These are phyloP conservation scores for Zymoseptoria passerinii DNA, from an alignment of 2,329 filamentous ascomycete species.

Conservation along the genomic window DNA sequence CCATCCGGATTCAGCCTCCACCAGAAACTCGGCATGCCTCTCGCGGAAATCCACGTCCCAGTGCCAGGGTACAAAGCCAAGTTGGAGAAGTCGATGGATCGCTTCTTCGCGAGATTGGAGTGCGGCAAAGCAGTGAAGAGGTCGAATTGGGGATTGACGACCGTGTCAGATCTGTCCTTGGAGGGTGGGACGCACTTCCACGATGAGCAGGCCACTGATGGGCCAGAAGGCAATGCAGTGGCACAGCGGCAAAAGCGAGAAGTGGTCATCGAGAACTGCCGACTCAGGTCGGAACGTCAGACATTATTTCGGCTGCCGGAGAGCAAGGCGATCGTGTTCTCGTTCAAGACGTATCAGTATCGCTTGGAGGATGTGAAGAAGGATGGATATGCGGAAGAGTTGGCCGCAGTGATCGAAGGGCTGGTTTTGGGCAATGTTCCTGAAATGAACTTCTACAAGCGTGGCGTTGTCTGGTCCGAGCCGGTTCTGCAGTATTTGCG, in stretches of 20 bases:
- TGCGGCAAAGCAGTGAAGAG: slow-evolving; percentile 48
- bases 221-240: slow-evolving; percentile 6
- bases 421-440: slow-evolving; percentile 50
- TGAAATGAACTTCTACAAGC: slow-evolving; percentile 52
- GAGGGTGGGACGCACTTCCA: slow-evolving; percentile 39
- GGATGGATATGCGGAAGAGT: slow-evolving; percentile 46
- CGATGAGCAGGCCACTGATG: slow-evolving; percentile 23
- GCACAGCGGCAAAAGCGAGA: slow-evolving; percentile 21
- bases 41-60: slow-evolving; percentile 50
- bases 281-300: slow-evolving; percentile 52
- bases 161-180: slow-evolving; percentile 33
- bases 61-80: slow-evolving; percentile 52
- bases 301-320: slow-evolving; percentile 51
- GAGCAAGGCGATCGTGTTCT: slow-evolving; percentile 50
- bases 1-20: slow-evolving; percentile 51
- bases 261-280: slow-evolving; percentile 34
- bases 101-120: slow-evolving; percentile 49
- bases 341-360: slow-evolving; percentile 56
- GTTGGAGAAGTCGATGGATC: slow-evolving; percentile 52
- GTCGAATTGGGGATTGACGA: slow-evolving; percentile 46
- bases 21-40: slow-evolving; percentile 45
- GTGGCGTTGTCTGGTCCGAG: slow-evolving; percentile 48
- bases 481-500: slow-evolving; percentile 45
- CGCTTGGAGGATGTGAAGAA: slow-evolving; percentile 46
- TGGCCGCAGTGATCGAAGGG: slow-evolving; percentile 53